Evolutionary conservation across 2,329 filamentous ascomycete species (phyloP).

Genomic region (Herpomyces periplanetae): DNA sequence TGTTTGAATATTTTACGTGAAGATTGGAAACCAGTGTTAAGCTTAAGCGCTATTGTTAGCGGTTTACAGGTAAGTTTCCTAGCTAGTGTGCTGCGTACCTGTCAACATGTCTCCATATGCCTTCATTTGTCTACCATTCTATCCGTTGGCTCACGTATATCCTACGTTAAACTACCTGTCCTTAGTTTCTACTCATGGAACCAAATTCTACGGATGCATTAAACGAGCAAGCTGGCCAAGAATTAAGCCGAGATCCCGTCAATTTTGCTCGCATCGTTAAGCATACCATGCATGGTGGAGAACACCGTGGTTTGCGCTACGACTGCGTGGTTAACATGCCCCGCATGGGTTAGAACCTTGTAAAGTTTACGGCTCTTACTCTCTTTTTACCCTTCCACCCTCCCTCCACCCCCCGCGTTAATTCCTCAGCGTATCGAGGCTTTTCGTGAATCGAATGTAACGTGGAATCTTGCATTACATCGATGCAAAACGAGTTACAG

Average conservation of each 20-base stretch:
- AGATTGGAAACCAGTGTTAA: slow-evolving; percentile 95
- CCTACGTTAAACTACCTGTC: not conserved
- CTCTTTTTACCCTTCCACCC: too few relatives aligned
- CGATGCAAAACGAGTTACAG: too few relatives aligned
- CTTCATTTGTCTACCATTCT: not conserved
- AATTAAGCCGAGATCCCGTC: slow-evolving; percentile 48
- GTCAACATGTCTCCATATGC: not conserved
- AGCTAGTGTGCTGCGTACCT: not conserved
- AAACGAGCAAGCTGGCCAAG: slow-evolving; percentile 88
- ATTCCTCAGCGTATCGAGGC: too few relatives aligned
- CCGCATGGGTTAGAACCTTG: too few relatives aligned
- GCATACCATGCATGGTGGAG: slow-evolving; percentile 38
- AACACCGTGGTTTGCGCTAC: slow-evolving; percentile 28
- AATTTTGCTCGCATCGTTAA: slow-evolving; percentile 69
- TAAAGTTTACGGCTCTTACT: too few relatives aligned
- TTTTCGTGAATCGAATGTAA: too few relatives aligned
- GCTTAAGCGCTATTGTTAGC: slow-evolving; percentile 80
- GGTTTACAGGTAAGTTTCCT: slow-evolving; percentile 28
- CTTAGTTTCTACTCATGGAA: slow-evolving; percentile 74
- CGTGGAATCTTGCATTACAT: too few relatives aligned
- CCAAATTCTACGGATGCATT: slow-evolving; percentile 88
- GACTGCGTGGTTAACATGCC: slow-evolving; percentile 44
- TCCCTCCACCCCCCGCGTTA: too few relatives aligned
- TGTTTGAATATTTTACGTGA: slow-evolving; percentile 88
- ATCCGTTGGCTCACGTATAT: not conserved